Evolutionary conservation across 169 alveolate genomes (phyloP).

Genomic region (Plasmodium falciparum): DNA sequence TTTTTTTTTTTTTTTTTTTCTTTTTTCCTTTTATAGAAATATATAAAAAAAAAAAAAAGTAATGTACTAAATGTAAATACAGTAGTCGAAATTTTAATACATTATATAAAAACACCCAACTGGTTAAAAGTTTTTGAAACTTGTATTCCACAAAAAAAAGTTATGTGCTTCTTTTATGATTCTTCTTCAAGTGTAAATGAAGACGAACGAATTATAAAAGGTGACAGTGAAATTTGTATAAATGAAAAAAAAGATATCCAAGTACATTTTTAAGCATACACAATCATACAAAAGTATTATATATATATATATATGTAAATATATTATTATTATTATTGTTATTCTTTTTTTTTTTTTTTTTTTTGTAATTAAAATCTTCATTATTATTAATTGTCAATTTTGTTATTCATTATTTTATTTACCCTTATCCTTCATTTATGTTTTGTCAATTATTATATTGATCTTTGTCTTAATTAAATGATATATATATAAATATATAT

Average conservation of each 20-base stretch:
- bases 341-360: too few species aligned
- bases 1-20: background rate
- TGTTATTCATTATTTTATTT: too few species aligned
- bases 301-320: background rate
- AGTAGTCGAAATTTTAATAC: constrained; percentile 78
- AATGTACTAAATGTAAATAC: constrained; percentile 82
- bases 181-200: background rate
- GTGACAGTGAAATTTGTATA: background rate
- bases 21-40: constrained; percentile 6
- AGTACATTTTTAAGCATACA: background rate
- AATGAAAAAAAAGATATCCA: background rate
- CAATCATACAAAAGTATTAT: background rate
- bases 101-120: constrained; percentile 64
- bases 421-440: too few species aligned
- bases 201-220: background rate
- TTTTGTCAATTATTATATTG: too few species aligned
- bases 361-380: too few species aligned
- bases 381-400: too few species aligned
- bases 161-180: constrained; percentile 19
- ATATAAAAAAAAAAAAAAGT: constrained; percentile 76
- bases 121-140: constrained; percentile 74
- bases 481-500: too few species aligned
- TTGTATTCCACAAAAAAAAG: constrained; percentile 75
- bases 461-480: too few species aligned
- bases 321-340: too few species aligned